Percentiles rank a stretch among this genome's conserved stretches.
phyloP scores from a whole-genome alignment of 805 yeast species.

The Tetrapisispora iriomotensis region DNA sequence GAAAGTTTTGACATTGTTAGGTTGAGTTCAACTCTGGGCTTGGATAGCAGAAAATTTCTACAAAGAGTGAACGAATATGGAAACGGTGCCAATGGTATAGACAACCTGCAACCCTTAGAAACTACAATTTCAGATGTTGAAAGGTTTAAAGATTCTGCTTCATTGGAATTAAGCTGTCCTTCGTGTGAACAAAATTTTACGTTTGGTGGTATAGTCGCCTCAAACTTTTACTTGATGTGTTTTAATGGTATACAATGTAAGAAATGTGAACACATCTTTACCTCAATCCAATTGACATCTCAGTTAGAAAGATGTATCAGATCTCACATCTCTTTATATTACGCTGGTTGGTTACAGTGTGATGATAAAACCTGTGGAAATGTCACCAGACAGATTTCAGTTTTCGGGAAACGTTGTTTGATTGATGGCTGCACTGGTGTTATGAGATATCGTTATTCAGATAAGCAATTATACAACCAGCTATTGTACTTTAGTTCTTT shows the following conservation, averaged over 20 bases:
- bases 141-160: constrained; percentile 59
- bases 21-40: constrained; percentile 66
- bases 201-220: constrained; percentile 67
- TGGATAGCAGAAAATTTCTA: constrained; percentile 58
- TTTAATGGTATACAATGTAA: constrained; percentile 65
- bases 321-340: constrained; percentile 60
- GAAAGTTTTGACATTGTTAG: constrained; percentile 79
- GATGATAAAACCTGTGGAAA: constrained; percentile 77
- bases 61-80: constrained; percentile 27
- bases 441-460: constrained; percentile 67
- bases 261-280: constrained; percentile 44
- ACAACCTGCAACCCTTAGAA: constrained; percentile 62
- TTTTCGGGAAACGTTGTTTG: constrained; percentile 80
- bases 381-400: constrained; percentile 75
- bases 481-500: constrained; percentile 65
- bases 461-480: constrained; percentile 78
- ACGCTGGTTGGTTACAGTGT: constrained; percentile 79
- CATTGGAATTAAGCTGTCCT: constrained; percentile 47
- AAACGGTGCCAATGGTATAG: constrained; percentile 21
- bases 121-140: constrained; percentile 73
- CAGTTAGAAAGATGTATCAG: constrained; percentile 73
- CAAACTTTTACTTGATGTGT: constrained; percentile 49
- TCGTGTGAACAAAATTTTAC: constrained; percentile 49
- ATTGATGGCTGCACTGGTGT: constrained; percentile 57
- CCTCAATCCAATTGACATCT: constrained; percentile 46